phyloP scores from a whole-genome alignment of 1,284 basidiomycete species.

The Microbotryomycetes sp. region DNA sequence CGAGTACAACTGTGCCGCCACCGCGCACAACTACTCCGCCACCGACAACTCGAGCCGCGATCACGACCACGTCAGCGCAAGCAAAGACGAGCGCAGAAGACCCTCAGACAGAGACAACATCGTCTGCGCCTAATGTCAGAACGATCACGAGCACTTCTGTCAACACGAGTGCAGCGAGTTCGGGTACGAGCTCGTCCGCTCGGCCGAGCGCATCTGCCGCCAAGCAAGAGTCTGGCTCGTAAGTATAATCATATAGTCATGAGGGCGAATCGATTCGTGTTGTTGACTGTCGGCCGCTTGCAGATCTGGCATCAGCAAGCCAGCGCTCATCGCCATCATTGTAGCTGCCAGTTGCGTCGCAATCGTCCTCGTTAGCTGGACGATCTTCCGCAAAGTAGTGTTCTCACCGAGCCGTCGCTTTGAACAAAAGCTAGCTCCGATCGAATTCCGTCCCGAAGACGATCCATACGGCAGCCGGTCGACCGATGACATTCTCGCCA shows the following conservation, averaged over 20 bases:
- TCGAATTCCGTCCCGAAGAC: slow-evolving; percentile 17
- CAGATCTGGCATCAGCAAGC: slow-evolving; percentile 22
- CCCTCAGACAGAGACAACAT: neutral
- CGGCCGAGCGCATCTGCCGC: neutral
- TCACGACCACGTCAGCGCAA: neutral
- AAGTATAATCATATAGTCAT: too few species aligned
- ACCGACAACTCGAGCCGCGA: neutral
- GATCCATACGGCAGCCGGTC: neutral
- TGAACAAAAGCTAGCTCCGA: slow-evolving; percentile 28
- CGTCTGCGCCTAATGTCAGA: neutral
- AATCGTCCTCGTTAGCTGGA: slow-evolving; percentile 26
- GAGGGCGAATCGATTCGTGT: too few species aligned
- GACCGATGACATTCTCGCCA: neutral
- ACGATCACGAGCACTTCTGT: neutral
- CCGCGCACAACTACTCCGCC: neutral
- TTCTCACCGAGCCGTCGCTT: slow-evolving; percentile 29
- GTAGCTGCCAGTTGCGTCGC: slow-evolving; percentile 24
- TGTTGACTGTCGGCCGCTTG: too few species aligned
- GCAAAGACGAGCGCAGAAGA: neutral
- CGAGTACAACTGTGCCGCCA: neutral
- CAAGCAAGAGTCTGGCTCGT: slow-evolving; percentile 1
- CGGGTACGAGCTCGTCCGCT: neutral
- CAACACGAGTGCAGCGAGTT: neutral
- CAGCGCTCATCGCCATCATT: slow-evolving; percentile 29
- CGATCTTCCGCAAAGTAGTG: slow-evolving; percentile 25